Evolutionary conservation across 352 stramenopile genomes (phyloP).

Genomic region (Globisporangium rhizosaccharum): DNA sequence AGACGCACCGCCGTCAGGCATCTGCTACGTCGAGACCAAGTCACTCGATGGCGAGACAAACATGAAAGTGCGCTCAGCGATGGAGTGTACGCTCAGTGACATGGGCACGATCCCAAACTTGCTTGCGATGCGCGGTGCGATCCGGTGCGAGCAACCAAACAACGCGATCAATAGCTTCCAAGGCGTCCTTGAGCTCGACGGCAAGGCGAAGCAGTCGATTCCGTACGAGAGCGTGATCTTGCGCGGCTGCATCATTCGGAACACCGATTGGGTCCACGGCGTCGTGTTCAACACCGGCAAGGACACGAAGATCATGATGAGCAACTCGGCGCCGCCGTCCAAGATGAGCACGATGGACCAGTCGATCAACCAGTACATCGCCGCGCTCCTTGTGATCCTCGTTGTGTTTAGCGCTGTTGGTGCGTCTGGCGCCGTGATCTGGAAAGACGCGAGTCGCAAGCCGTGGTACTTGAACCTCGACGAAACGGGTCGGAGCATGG

Average conservation of each 20-base stretch:
- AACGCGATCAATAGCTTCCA: slow-evolving; percentile 90
- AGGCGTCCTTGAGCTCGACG: slow-evolving; percentile 68
- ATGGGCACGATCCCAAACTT: slow-evolving; percentile 46
- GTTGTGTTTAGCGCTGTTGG: slow-evolving; percentile 57
- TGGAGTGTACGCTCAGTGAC: slow-evolving; percentile 55
- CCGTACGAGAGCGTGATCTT: slow-evolving; percentile 87
- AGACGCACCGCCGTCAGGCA: slow-evolving; percentile 47
- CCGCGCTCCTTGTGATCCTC: slow-evolving; percentile 59
- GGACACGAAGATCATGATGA: slow-evolving; percentile 93
- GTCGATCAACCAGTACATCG: slow-evolving; percentile 77
- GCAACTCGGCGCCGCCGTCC: slow-evolving; percentile 65
- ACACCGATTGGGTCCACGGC: slow-evolving; percentile 89
- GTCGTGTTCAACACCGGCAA: slow-evolving; percentile 92
- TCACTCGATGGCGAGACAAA: slow-evolving; percentile 92
- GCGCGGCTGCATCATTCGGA: slow-evolving; percentile 89
- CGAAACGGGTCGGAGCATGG: slow-evolving; percentile 22
- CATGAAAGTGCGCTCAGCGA: slow-evolving; percentile 86
- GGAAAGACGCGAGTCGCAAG: slow-evolving; percentile 33
- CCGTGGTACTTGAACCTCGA: slow-evolving; percentile 57
- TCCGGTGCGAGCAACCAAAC: slow-evolving; percentile 83
- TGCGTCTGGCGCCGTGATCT: slow-evolving; percentile 53
- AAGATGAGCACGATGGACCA: slow-evolving; percentile 88
- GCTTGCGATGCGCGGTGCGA: slow-evolving; percentile 40
- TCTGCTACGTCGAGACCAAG: slow-evolving; percentile 90
- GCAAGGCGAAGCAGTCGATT: slow-evolving; percentile 49